Evolutionary conservation across 176 grass and related monocot species (phyloP).

Genomic region (Phoenix roebelenii): DNA sequence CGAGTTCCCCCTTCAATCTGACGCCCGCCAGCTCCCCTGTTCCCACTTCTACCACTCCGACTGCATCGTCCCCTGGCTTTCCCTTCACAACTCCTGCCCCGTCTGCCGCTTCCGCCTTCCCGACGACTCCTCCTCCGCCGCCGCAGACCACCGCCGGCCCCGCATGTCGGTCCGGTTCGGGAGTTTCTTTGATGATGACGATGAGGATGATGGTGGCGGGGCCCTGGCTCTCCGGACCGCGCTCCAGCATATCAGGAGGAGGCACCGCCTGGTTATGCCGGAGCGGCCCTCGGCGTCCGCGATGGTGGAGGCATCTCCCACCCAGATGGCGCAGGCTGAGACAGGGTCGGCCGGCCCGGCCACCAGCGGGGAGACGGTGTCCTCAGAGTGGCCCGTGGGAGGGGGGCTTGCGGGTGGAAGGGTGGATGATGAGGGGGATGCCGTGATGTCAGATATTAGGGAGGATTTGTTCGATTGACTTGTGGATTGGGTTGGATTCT

Average conservation of each 20-base stretch:
- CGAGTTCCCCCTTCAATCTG: constrained; percentile 38
- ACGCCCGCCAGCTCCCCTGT: constrained; percentile 60
- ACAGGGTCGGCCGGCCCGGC: constrained; percentile 41
- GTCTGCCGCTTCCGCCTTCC: constrained; percentile 70
- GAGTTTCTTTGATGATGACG: constrained; percentile 14
- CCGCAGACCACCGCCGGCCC: constrained; percentile 14
- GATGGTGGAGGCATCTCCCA: constrained; percentile 28
- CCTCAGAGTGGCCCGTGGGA: constrained; percentile 45
- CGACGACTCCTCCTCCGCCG: neutral
- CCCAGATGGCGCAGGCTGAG: constrained; percentile 54
- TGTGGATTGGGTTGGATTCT: no score
- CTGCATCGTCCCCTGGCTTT: constrained; percentile 74
- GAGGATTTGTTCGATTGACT: constrained; percentile 48
- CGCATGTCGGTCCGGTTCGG: constrained; percentile 29
- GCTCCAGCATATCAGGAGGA: constrained; percentile 25
- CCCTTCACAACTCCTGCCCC: constrained; percentile 80
- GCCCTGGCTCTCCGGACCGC: constrained; percentile 4
- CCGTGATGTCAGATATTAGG: constrained; percentile 45
- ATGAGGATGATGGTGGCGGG: constrained; percentile 1
- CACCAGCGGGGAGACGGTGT: constrained; percentile 56
- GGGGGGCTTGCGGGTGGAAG: constrained; percentile 10
- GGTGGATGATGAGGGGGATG: constrained; percentile 30
- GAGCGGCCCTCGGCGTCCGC: neutral
- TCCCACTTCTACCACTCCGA: constrained; percentile 70
- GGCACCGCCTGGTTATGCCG: constrained; percentile 9